Evolutionary conservation across 2,329 filamentous ascomycete species (phyloP).

Genomic region (Colletotrichum theobromicola): DNA sequence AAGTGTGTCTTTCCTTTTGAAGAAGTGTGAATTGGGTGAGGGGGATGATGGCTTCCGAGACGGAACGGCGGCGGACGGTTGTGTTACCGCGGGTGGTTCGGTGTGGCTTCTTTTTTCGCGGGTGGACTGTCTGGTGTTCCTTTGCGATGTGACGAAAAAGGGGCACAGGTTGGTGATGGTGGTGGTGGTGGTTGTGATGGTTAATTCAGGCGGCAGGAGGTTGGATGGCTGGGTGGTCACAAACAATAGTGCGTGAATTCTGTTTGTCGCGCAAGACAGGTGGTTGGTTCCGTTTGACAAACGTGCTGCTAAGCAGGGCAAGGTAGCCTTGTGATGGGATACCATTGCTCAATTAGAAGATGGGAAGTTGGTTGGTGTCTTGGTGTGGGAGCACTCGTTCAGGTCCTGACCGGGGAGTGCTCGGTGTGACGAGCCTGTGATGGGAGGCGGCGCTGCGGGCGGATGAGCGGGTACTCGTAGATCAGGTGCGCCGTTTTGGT

Average conservation of each 20-base stretch:
- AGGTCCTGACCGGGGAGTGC: not conserved
- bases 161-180: not conserved
- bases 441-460: not conserved
- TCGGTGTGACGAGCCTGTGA: slow-evolving; percentile 17
- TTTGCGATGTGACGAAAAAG: not conserved
- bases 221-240: not conserved
- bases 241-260: not conserved
- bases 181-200: not conserved
- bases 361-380: not conserved
- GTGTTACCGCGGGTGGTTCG: not conserved
- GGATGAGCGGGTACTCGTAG: not conserved
- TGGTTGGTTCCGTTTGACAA: not conserved
- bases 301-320: not conserved
- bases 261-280: not conserved
- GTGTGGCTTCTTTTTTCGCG: not conserved
- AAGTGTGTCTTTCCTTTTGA: not conserved
- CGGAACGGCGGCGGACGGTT: slow-evolving; percentile 1
- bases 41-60: not conserved
- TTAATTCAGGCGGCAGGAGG: not conserved
- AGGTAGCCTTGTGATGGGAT: not conserved
- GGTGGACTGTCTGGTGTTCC: not conserved
- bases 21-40: not conserved
- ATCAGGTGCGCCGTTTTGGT: slow-evolving; percentile 2
- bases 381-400: not conserved
- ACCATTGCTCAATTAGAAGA: not conserved